These are phyloP conservation scores for Saccharum spontaneum DNA, from an alignment of 176 grass and related monocot genomes.

Conservation along the genomic window DNA sequence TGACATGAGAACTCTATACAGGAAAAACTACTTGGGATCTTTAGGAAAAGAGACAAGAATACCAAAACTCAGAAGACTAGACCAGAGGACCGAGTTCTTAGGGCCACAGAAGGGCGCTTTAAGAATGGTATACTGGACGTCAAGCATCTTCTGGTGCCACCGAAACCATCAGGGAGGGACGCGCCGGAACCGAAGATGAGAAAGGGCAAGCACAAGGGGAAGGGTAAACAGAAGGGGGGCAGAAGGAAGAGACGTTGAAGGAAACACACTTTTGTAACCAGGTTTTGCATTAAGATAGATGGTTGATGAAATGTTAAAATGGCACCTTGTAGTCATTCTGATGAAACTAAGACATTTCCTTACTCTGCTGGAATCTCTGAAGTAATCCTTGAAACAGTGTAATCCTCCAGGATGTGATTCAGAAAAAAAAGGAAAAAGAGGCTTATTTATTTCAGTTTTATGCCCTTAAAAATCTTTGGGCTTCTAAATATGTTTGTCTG, in stretches of 20 bases:
- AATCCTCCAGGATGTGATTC: not conserved
- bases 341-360: not conserved
- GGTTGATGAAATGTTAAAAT: too few species aligned
- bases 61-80: conserved; percentile 57
- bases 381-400: not conserved
- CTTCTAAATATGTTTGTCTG: not conserved
- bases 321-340: too few species aligned
- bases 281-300: not conserved
- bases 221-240: conserved; percentile 58
- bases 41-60: conserved; percentile 50
- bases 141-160: conserved; percentile 62
- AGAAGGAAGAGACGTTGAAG: conserved; percentile 52
- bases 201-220: conserved; percentile 56
- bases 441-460: not conserved
- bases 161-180: conserved; percentile 55
- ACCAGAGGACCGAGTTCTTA: conserved; percentile 66
- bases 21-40: conserved; percentile 73
- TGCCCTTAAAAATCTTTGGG: not conserved
- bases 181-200: conserved; percentile 33
- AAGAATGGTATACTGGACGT: conserved; percentile 91
- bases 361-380: not conserved
- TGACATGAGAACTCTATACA: conserved; percentile 38
- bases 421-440: not conserved
- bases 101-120: conserved; percentile 77
- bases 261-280: not conserved